Conservation (phyloP, 768 basidiomycete genomes). For the Lyophyllum semitale region DNA sequence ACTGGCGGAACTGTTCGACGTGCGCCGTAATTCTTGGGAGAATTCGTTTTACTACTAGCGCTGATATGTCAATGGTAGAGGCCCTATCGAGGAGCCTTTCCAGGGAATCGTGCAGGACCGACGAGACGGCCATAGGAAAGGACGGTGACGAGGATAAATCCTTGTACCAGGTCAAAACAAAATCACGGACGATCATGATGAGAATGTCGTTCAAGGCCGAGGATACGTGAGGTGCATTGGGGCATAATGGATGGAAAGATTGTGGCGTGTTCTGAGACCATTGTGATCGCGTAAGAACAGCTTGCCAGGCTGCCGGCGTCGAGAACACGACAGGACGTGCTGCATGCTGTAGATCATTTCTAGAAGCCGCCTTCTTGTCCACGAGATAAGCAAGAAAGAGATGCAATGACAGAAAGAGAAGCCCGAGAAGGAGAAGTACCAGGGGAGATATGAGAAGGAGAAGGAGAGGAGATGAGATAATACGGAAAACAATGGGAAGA, state of each 20-base stretch:
- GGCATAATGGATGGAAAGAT: constrained; percentile 65
- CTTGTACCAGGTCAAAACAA: constrained; percentile 88
- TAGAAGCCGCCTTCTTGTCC: constrained; percentile 42
- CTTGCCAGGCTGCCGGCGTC: constrained; percentile 94
- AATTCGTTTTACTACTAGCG: constrained; percentile 79
- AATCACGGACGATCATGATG: constrained; percentile 81
- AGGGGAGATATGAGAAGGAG: constrained; percentile 67
- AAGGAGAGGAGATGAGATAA: constrained; percentile 66
- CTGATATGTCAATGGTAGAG: constrained; percentile 66
- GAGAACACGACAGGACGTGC: constrained; percentile 84
- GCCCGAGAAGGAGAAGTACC: constrained; percentile 46
- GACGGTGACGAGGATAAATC: constrained; percentile 83
- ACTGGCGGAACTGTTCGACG: constrained; percentile 87
- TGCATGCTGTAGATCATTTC: constrained; percentile 49
- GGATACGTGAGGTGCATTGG: constrained; percentile 65
- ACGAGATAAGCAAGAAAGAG: constrained; percentile 60
- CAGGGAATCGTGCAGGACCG: constrained; percentile 67
- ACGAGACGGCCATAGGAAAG: constrained; percentile 85
- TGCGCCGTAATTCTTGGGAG: constrained; percentile 89
- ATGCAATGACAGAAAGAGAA: constrained; percentile 54
- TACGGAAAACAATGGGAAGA: constrained; percentile 53
- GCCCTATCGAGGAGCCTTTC: constrained; percentile 59
- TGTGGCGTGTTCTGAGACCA: constrained; percentile 81
- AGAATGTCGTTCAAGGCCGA: constrained; percentile 79
- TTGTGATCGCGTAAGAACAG: constrained; percentile 82